Base-by-base conservation (phyloP, 495 filamentous ascomycete species). In the Penicillium alfredii region DNA sequence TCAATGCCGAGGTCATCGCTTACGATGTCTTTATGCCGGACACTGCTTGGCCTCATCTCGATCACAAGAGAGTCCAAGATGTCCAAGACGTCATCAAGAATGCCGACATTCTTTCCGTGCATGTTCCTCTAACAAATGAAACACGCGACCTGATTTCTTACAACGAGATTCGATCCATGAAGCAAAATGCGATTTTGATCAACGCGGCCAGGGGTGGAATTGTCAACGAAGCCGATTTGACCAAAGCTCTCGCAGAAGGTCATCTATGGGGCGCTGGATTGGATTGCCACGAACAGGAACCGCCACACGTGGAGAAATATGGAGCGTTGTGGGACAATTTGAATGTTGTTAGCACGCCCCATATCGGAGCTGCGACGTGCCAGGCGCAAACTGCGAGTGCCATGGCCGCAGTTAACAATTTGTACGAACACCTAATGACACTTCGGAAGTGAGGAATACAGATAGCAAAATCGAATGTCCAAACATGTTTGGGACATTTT, bases 171-270 rank as follows among this genome's bases (percentile, higher is more conserved):
- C 32, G 34, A 4, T 28, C 46, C 22, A 76, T 82, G 72, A 64
- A 61, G 28, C 45, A 56, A 0, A 57, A 72, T 33, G 63, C 68
- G 0, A 55, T 80, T 8, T 18, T 82, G 4, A 59, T 79, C 42
- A 80, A 82, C 44, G 66, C 77, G 10, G 69, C 72, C 12, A 63
- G 78, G 3, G 76, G 77, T 4, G 77, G 76, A 0, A 72, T 79
- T 33, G 67, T 80, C 8, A 65, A 78, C 27, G 77, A 80, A 45
- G 41, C 31, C 1, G 74, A 69, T 14, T 45, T 80, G 0, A 55
- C 68, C 1, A 47, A 55, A 9, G 76, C 71, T 2, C 51, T 80
- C 4, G 50, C 47, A 27, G 55, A 68, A 7, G 55, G 61, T 6
- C 55, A 56, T 41, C 71, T 80, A 8, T 69, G 63, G 15, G 77